Base-by-base conservation (phyloP, 768 basidiomycete genomes). In the Termitomyces sp. region DNA sequence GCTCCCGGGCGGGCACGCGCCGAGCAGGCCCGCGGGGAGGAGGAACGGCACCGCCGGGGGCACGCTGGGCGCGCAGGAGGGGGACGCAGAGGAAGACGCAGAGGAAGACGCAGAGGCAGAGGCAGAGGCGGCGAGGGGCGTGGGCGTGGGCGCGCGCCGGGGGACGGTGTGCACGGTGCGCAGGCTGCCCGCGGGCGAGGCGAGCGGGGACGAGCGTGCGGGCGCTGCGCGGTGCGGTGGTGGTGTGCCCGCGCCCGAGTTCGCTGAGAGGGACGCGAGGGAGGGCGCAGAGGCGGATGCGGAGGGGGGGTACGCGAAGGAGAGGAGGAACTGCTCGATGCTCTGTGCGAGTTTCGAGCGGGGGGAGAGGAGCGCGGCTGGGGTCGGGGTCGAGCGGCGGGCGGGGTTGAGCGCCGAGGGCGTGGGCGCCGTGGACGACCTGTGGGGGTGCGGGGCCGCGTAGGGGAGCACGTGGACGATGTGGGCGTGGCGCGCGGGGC, bases 311-410 rank as follows among this genome's bases (percentile, higher is more conserved):
- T 73, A 73, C 0, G 71, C 66, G 60, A 73, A 75, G 0, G 68
- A 64, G 3, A 75, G 64, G 4, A 77, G 56, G 57, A 77, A 76
- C 45, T 73, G 71, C 50, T 76, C 75, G 42, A 77, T 72, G 52
- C 69, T 68, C 47, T 75, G 72, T 4, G 68, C 72, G 51, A 77
- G 68, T 59, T 73, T 74, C 3, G 68, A 62, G n/a, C n/a, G n/a
- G n/a, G n/a, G n/a, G n/a, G n/a, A n/a, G n/a, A 2, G 15, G 9
- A 5, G 29, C 24, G 15, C 18, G 15, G 20, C 12, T 51, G 29
- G 13, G 4, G 37, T 4, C 20, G 36, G 50, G 42, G 44, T 51
- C 16, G 34, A 41, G 18, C 7, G 3, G 37, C 2, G 12, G 51
- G 39, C 2, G 60, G 22, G n/a, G n/a, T n/a, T n/a, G n/a, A n/a